Base-by-base conservation (phyloP, 192 early-diverging fungal species). In the Mortierella alpina region DNA sequence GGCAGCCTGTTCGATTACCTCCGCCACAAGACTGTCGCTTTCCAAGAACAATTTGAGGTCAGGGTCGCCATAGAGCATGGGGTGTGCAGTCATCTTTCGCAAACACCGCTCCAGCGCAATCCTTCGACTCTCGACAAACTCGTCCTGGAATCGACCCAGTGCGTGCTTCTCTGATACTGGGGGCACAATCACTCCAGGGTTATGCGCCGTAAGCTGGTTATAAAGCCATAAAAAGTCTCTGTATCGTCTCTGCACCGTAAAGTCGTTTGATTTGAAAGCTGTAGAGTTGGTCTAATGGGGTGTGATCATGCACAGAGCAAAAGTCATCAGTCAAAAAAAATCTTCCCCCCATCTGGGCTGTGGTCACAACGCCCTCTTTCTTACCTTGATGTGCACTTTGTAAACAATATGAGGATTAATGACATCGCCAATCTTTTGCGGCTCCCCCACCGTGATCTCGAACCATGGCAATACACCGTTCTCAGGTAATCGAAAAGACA, bases 151-250 rank as follows among this genome's bases (percentile, higher is more conserved):
- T 22, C 97, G 92, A 14, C 93, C 93, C 58, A 97, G 69, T 6
- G 92, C 91, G 84, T 97, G 95, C 78, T 99, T 99, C 72, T 95
- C 97, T 11, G 97, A 96, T 5, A 99, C 88, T 22, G 96, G 94
- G 15, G 96, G 96, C 5, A 99, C 91, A 56, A 99, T 93, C 6
- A 96, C 89, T 10, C 97, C 97, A 2, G 95, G 95, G 69, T 96
- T 93, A 40, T 89, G 86, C 11, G 84, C 72, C 0, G 90, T 88
- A 23, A 99, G 87, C 77, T 95, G 93, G 63, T 92, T 91, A 62
- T 93, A 94, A 41, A 99, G 90, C 96, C 96, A 97, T 68, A 95
- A 82, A 83, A 99, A 99, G 83, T 99, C 97, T 40, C 92, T 87
- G 82, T 96, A 99, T 22, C 97, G 82, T 52, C 97, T 86, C n/a